Evolutionary conservation across 1,284 basidiomycete genomes (phyloP).

Genomic region (Rhodotorula sp.): DNA sequence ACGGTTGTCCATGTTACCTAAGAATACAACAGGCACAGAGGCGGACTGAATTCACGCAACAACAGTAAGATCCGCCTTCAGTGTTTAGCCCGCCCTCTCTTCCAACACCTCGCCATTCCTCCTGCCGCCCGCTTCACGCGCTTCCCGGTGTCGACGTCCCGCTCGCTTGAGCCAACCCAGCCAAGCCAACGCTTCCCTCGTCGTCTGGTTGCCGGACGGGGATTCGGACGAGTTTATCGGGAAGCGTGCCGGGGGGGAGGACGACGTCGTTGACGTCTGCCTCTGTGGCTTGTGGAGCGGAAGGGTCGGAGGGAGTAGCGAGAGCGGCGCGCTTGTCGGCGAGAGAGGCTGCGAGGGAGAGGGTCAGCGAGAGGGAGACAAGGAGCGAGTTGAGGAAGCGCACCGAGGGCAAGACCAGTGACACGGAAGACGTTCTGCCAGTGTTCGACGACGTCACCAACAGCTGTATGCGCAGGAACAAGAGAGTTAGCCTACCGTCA

Average conservation of each 20-base stretch:
- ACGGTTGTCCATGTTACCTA: too few relatives aligned
- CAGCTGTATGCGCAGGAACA: constrained; percentile 19
- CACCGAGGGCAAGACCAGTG: constrained; percentile 41
- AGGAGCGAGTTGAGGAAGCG: neutral
- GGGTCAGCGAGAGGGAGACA: neutral
- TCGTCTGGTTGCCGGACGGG: constrained; percentile 18
- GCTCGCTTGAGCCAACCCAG: neutral
- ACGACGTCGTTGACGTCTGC: neutral
- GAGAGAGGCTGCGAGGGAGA: constrained; percentile 14
- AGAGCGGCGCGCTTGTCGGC: constrained; percentile 10
- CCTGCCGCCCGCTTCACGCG: neutral
- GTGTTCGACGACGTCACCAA: constrained; percentile 43
- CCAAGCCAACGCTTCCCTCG: neutral
- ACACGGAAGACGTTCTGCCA: constrained; percentile 44
- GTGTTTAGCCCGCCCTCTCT: too few relatives aligned
- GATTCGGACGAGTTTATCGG: constrained; percentile 32
- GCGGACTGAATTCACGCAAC: too few relatives aligned
- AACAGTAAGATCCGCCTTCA: too few relatives aligned
- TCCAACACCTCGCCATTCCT: too few relatives aligned
- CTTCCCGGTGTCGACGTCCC: neutral
- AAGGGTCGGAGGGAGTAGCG: neutral
- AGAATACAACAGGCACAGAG: too few relatives aligned
- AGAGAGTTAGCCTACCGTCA: neutral
- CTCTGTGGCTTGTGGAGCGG: neutral
- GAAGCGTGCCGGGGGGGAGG: constrained; percentile 16